These are phyloP conservation scores for Beauveria bassiana DNA, from an alignment of 2,329 filamentous ascomycete species.

Conservation along the genomic window DNA sequence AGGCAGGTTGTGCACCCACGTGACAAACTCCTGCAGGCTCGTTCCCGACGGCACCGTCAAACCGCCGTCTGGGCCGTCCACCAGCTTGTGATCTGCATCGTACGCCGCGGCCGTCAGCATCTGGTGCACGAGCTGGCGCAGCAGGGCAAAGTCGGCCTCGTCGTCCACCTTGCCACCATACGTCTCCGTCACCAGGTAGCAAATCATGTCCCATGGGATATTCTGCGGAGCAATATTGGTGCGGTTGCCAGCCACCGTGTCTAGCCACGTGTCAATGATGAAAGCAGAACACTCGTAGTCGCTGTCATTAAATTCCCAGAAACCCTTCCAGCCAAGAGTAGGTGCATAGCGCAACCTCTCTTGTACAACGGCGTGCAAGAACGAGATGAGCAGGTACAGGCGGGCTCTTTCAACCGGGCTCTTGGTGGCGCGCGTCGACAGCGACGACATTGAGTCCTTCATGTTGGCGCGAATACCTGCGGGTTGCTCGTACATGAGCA, in stretches of 20 bases:
- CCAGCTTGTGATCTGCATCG: slow-evolving; percentile 84
- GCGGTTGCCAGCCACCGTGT: slow-evolving; percentile 70
- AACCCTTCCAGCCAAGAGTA: slow-evolving; percentile 91
- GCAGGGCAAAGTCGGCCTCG: slow-evolving; percentile 69
- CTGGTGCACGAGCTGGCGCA: slow-evolving; percentile 64
- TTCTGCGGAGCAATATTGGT: slow-evolving; percentile 91
- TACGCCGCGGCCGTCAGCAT: slow-evolving; percentile 85
- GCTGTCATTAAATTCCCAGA: slow-evolving; percentile 99
- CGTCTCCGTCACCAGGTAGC: slow-evolving; percentile 82
- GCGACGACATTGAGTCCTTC: slow-evolving; percentile 88
- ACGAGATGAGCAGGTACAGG: slow-evolving; percentile 83
- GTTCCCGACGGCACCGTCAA: slow-evolving; percentile 75
- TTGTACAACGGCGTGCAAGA: slow-evolving; percentile 92
- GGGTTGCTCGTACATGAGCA: slow-evolving; percentile 97
- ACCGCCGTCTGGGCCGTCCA: slow-evolving; percentile 56
- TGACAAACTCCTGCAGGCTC: slow-evolving; percentile 74
- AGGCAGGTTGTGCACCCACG: slow-evolving; percentile 85
- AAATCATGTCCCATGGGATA: slow-evolving; percentile 94
- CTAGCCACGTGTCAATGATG: slow-evolving; percentile 93
- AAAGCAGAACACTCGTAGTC: slow-evolving; percentile 97
- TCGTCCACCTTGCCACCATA: slow-evolving; percentile 98
- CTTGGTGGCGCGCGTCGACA: slow-evolving; percentile 68
- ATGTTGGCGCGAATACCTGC: slow-evolving; percentile 95
- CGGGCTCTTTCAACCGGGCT: slow-evolving; percentile 85
- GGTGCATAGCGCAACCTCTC: slow-evolving; percentile 92